phyloP scores from a whole-genome alignment of 1,139 yeast species.

The Casaregolazyma lundiana region DNA sequence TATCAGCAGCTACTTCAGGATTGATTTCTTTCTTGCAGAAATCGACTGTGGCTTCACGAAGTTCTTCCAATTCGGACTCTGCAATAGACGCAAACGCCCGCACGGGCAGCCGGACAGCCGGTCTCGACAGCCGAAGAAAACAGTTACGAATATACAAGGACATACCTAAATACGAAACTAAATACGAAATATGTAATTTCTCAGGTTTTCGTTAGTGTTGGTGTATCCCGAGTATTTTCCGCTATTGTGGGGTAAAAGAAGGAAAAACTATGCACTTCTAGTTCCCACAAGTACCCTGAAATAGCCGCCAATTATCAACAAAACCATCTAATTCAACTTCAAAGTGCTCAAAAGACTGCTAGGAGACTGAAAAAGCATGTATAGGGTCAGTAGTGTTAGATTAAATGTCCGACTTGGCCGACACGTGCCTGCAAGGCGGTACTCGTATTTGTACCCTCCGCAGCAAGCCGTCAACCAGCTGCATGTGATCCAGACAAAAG shows the following conservation, averaged over 20 bases:
- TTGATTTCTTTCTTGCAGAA: constrained; percentile 32
- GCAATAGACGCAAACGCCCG: constrained; percentile 6
- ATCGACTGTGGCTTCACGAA: constrained; percentile 31
- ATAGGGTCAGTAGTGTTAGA: not conserved
- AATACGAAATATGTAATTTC: no score
- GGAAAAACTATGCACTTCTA: not conserved
- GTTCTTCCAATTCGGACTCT: constrained; percentile 25
- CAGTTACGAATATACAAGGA: not conserved
- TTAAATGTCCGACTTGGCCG: not conserved
- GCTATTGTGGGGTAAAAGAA: not conserved
- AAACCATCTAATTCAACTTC: no score
- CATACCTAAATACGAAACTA: no score
- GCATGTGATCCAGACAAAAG: constrained; percentile 25
- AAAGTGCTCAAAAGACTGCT: no score
- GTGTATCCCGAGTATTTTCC: no score
- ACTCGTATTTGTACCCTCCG: constrained; percentile 17
- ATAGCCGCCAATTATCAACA: not conserved
- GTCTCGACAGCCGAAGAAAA: not conserved
- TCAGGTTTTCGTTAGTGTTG: no score
- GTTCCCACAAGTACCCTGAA: not conserved
- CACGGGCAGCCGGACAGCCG: not conserved
- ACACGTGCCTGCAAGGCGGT: not conserved
- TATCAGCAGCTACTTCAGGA: constrained; percentile 28
- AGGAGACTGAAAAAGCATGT: not conserved
- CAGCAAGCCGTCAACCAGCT: constrained; percentile 17